Percentiles rank a stretch among this genome's conserved stretches.
These are phyloP conservation scores for Podospora australis DNA, from an alignment of 495 filamentous ascomycete species.

Conservation along the genomic window DNA sequence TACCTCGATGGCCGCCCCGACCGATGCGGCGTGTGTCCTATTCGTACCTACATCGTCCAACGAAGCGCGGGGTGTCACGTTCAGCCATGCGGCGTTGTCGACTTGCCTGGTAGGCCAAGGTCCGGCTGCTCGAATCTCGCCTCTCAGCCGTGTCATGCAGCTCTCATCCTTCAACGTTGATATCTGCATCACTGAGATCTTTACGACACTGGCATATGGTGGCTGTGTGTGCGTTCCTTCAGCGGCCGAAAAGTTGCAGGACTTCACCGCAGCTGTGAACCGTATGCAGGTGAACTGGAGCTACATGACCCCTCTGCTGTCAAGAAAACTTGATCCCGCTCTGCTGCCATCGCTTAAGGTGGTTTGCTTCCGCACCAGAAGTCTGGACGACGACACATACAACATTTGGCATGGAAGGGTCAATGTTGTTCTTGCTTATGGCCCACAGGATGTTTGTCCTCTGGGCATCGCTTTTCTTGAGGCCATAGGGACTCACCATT, in stretches of 20 bases:
- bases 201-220: constrained; percentile 54
- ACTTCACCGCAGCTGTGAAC: constrained; percentile 34
- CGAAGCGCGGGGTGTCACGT: constrained; percentile 33
- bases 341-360: constrained; percentile 31
- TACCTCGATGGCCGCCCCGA: constrained; percentile 30
- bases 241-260: constrained; percentile 29
- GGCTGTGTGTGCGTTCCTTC: constrained; percentile 47
- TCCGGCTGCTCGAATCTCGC: constrained; percentile 40
- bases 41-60: constrained; percentile 29
- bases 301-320: constrained; percentile 41
- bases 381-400: constrained; percentile 38
- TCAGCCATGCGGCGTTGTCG: constrained; percentile 40
- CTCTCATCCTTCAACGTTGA: constrained; percentile 67
- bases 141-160: constrained; percentile 53
- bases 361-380: constrained; percentile 40
- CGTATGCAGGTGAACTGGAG: constrained; percentile 45
- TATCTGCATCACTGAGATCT: constrained; percentile 57
- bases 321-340: constrained; percentile 36
- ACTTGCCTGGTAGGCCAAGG: constrained; percentile 43
- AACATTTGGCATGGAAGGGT: constrained; percentile 37
- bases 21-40: constrained; percentile 40
- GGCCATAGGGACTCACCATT: constrained; percentile 26
- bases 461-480: constrained; percentile 41
- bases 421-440: constrained; percentile 41
- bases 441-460: constrained; percentile 38